Base-by-base conservation (phyloP, 2,329 filamentous ascomycete genomes). In the Fusarium sp. region DNA sequence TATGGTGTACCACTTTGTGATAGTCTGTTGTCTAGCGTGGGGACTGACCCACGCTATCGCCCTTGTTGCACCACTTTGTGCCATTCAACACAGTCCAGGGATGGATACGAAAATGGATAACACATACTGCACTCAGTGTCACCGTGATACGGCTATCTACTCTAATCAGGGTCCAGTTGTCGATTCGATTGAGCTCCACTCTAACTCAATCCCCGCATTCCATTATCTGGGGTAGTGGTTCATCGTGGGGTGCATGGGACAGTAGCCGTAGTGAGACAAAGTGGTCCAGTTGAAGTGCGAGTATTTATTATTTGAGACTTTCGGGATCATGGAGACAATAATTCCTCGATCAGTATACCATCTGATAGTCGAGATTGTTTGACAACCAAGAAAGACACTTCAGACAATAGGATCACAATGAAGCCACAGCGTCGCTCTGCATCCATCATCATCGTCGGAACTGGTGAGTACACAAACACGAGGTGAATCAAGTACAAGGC, bases 261-360 rank as follows among this genome's bases (percentile, higher is more conserved):
- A 7, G 20, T 17, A 10, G 6, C 1, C 14, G 8, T 14, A 3
- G 2, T 18, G 2, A 3, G 3, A 23, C 1, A 50, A 7, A 26
- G 46, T 35, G 46, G 46, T 50, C 18, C 46, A 35, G 11, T 12
- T 8, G 0, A 11, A 10, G 44, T 1, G 9, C 3, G 6, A 20
- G 10, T 8, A 7, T 9, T 7, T 10, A 14, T 1, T 49, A 49
- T 23, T 5, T 23, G 32, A 33, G 30, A 9, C 10, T 14, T 6
- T 7, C 14, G 9, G 1, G 4, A 10, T 0, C 5, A 10, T 0
- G n/a, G 12, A 14, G 13, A 3, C 3, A 7, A 3, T 14, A 5
- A 30, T 6, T 12, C 5, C 12, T 14, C 17, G 18, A 2, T n/a
- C 18, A 1, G 18, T 18, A n/a, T n/a, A 38, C 37, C 37, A n/a